Base-by-base conservation (phyloP, 2,329 filamentous ascomycete genomes). In the Xylariales sp. region DNA sequence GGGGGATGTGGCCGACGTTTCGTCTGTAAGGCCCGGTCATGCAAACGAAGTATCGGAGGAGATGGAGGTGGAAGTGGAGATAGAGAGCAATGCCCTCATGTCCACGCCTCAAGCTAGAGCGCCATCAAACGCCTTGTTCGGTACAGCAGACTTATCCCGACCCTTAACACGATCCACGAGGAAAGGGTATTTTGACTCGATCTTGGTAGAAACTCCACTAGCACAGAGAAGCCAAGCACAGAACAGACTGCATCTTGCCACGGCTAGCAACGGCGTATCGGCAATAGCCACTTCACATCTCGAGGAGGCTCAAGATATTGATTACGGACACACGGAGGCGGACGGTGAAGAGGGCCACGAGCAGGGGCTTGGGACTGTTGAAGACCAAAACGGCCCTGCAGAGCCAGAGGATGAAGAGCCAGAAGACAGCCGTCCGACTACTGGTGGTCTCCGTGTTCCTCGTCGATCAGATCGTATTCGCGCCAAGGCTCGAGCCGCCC, bases 281-380 rank as follows among this genome's bases (percentile, higher is more conserved):
- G 36, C 45, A 4, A 54, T 53, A 1, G 57, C 32, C 3, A 43
- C 65, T 55, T 74, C 72, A 8, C 68, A 50, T 8, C 65, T 75
- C 3, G 74, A 75, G 39, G 68, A 73, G 1, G 70, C 74, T 5
- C 64, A 45, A 23, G 69, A 72, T 32, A 71, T 74, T 36, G 23
- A 60, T 14, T 70, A 72, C 30, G 59, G n/a, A n/a, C 8, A 16
- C 32, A 48, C 23, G n/a, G 69, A 53, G 32, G 62, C 43, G 48
- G 32, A 58, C 30, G 28, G 41, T 10, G 57, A 56, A 18, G 68
- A 58, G 23, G 41, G 43, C 9, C 5, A 39, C 7, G 57, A 50
- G 6, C 49, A n/a, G 16, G 53, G 60, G 16, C 14, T 14, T 46
- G 63, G 50, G 12, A 18, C 8, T 8, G 39, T 41, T 23, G 61